Evolutionary conservation across 2,329 filamentous ascomycete species (phyloP).

Genomic region (Diplocarpon mali): DNA sequence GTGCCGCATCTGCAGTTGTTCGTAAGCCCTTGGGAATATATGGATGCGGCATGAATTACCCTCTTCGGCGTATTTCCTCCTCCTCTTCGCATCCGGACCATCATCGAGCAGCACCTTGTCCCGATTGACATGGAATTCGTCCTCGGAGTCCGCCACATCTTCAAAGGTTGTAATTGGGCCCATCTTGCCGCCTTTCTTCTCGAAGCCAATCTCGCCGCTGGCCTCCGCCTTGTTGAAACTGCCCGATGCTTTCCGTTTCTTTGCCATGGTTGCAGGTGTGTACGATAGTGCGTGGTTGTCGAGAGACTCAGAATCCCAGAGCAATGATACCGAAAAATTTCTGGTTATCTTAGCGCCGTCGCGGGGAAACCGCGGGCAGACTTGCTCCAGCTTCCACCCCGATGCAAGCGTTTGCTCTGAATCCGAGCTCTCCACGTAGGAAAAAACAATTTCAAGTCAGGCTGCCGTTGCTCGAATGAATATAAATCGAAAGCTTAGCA

Average conservation of each 20-base stretch:
- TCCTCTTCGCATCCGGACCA: conserved; percentile 64
- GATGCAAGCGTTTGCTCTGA: neutral
- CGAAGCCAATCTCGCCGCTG: conserved; percentile 4
- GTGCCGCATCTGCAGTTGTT: conserved; percentile 33
- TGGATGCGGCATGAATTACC: conserved; percentile 29
- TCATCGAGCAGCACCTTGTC: conserved; percentile 84
- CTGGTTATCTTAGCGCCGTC: conserved; percentile 1
- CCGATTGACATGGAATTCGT: conserved; percentile 80
- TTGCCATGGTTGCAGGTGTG: conserved; percentile 13
- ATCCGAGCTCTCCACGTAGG: no score
- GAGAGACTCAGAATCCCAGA: neutral
- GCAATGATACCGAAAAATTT: conserved; percentile 10
- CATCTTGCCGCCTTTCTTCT: conserved; percentile 17
- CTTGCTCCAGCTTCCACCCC: neutral
- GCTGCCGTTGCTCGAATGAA: no score
- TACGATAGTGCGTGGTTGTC: neutral
- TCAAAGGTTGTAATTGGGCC: conserved; percentile 44
- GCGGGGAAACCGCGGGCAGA: neutral
- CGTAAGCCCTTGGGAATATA: neutral
- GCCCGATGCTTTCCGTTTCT: conserved; percentile 19
- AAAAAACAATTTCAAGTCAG: no score
- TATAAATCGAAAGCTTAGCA: no score
- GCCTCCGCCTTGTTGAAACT: conserved; percentile 1
- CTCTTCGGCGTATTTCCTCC: conserved; percentile 59
- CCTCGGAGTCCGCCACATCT: conserved; percentile 86